These are phyloP conservation scores for Cynara cardunculus DNA, from an alignment of 129 eudicot genomes.

Conservation along the genomic window DNA sequence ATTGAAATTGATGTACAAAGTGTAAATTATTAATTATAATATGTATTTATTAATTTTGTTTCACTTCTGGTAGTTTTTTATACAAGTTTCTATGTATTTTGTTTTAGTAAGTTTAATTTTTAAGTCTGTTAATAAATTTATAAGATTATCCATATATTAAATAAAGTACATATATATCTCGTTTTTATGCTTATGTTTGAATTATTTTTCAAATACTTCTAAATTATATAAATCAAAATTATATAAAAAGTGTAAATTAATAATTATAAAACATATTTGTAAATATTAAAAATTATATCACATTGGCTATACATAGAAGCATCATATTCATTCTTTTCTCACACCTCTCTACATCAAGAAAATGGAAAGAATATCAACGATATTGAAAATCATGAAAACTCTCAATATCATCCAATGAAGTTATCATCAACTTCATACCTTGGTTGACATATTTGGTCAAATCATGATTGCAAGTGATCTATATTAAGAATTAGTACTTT, in stretches of 20 bases:
- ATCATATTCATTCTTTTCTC: neutral
- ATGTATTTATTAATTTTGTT: neutral
- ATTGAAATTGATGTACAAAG: neutral
- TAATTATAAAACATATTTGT: neutral
- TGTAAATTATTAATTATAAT: neutral
- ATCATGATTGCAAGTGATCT: neutral
- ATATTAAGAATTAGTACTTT: neutral
- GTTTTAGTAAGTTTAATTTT: neutral
- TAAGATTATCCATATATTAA: neutral
- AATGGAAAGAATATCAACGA: neutral
- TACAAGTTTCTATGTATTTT: neutral
- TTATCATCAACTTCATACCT: neutral
- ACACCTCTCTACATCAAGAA: neutral
- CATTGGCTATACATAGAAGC: neutral
- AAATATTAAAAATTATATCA: neutral
- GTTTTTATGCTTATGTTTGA: neutral
- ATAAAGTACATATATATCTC: neutral
- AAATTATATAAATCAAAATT: neutral
- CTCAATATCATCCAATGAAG: neutral
- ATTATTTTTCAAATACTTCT: neutral
- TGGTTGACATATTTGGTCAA: neutral
- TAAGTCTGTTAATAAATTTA: neutral
- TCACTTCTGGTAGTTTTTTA: neutral
- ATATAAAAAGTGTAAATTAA: neutral
- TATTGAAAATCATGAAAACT: neutral